phyloP scores from a whole-genome alignment of 2,329 filamentous ascomycete genomes.

The Raffaelea ambrosiae region DNA sequence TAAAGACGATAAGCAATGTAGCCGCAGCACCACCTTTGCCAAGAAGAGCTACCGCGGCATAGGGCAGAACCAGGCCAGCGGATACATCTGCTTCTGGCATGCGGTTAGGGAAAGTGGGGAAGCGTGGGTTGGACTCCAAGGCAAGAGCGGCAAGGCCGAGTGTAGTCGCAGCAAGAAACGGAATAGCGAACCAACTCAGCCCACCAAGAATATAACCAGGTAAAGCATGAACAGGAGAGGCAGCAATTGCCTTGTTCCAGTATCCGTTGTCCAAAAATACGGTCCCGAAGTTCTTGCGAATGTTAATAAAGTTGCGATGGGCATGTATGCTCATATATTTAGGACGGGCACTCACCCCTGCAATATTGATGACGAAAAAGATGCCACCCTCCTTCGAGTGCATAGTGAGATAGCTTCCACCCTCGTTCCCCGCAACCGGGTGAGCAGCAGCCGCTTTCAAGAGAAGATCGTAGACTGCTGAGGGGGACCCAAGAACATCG shows the following conservation, averaged over 20 bases:
- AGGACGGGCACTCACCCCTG: constrained; percentile 1
- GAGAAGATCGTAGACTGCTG: constrained; percentile 70
- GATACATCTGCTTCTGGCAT: constrained; percentile 68
- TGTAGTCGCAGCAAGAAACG: constrained; percentile 81
- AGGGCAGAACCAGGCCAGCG: constrained; percentile 76
- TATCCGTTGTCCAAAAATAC: constrained; percentile 85
- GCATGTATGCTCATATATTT: too few species aligned
- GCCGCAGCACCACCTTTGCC: constrained; percentile 73
- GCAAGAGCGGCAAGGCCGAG: constrained; percentile 78
- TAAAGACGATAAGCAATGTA: constrained; percentile 75
- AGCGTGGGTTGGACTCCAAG: constrained; percentile 63
- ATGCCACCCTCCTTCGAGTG: constrained; percentile 69
- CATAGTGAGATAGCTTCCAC: constrained; percentile 85
- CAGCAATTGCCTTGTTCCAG: constrained; percentile 91
- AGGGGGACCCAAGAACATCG: constrained; percentile 63
- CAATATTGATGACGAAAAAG: constrained; percentile 83
- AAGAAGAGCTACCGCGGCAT: constrained; percentile 74
- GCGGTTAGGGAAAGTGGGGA: constrained; percentile 64
- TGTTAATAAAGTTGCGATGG: too few species aligned
- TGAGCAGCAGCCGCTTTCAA: constrained; percentile 58
- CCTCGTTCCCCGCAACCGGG: constrained; percentile 70
- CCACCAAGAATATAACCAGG: constrained; percentile 85
- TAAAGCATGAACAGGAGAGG: constrained; percentile 74
- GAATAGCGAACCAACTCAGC: constrained; percentile 85
- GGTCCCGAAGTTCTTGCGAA: constrained; percentile 61